Evolutionary conservation across 306 rosid genomes (phyloP).

Genomic region (Ormosia emarginata): DNA sequence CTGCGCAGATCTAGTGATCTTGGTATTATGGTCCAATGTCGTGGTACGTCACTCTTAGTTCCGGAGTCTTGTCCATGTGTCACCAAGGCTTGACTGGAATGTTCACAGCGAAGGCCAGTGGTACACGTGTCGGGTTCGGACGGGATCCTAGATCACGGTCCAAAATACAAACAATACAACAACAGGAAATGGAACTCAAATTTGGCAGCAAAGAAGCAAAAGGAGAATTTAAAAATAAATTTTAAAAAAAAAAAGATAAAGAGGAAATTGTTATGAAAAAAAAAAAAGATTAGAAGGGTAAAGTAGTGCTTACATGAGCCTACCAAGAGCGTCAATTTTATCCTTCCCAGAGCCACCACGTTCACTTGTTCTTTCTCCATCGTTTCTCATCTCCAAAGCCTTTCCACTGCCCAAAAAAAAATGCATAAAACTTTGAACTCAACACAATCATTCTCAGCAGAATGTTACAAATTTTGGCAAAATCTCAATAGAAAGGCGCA

Average conservation of each 20-base stretch:
- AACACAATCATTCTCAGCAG: not conserved
- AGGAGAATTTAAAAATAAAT: not conserved
- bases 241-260: not conserved
- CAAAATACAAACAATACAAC: not conserved
- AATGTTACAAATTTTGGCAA: too few relatives aligned
- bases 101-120: too few relatives aligned
- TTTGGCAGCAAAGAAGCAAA: not conserved
- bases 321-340: constrained; percentile 89
- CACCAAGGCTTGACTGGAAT: too few relatives aligned
- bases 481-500: too few relatives aligned
- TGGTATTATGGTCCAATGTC: too few relatives aligned
- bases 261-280: not conserved
- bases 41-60: too few relatives aligned
- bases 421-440: not conserved
- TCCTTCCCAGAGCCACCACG: constrained; percentile 66
- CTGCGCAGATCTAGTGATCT: too few relatives aligned
- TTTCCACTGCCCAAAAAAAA: constrained; percentile 37
- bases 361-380: constrained; percentile 48
- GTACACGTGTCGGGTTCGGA: too few relatives aligned
- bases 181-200: not conserved
- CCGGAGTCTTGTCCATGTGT: too few relatives aligned
- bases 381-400: constrained; percentile 45
- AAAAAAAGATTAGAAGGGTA: not conserved
- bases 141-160: too few relatives aligned
- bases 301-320: constrained; percentile 68